phyloP scores from a whole-genome alignment of 139 green algal genomes.

The Chlamydomonas sp. region DNA sequence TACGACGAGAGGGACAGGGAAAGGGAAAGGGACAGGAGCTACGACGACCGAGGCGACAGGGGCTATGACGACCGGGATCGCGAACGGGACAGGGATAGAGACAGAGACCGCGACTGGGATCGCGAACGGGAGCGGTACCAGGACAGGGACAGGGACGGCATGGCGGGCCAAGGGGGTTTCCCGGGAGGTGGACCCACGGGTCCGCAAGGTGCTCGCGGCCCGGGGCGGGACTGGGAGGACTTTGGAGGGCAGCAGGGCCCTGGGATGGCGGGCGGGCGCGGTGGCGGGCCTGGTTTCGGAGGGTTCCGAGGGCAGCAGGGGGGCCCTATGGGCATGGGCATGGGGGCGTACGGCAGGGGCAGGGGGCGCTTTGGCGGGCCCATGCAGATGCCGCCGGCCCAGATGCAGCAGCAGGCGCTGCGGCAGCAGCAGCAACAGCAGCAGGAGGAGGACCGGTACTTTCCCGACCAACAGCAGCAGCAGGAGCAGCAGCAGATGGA shows the following conservation, averaged over 20 bases:
- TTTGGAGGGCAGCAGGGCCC: no score
- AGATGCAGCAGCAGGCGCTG: no score
- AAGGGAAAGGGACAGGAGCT: conserved; percentile 1
- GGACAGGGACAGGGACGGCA: not conserved
- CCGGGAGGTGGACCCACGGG: not conserved
- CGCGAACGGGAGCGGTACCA: not conserved
- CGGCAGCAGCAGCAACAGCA: not conserved
- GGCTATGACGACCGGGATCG: not conserved
- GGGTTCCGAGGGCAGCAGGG: no score
- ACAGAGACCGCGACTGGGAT: not conserved
- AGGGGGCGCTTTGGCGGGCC: no score
- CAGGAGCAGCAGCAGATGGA: not conserved
- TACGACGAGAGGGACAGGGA: not conserved
- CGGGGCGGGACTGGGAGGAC: not conserved
- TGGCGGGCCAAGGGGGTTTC: not conserved
- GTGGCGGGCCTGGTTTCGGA: no score
- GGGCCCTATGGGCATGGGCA: no score
- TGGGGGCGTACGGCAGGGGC: no score
- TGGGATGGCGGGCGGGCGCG: no score
- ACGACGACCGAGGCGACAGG: not conserved
- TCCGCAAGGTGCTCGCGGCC: no score
- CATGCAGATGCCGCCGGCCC: no score
- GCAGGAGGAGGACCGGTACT: not conserved
- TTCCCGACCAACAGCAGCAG: not conserved
- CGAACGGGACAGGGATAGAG: not conserved